phyloP scores from a whole-genome alignment of 2,329 filamentous ascomycete genomes.

The Phialophora chinensis region DNA sequence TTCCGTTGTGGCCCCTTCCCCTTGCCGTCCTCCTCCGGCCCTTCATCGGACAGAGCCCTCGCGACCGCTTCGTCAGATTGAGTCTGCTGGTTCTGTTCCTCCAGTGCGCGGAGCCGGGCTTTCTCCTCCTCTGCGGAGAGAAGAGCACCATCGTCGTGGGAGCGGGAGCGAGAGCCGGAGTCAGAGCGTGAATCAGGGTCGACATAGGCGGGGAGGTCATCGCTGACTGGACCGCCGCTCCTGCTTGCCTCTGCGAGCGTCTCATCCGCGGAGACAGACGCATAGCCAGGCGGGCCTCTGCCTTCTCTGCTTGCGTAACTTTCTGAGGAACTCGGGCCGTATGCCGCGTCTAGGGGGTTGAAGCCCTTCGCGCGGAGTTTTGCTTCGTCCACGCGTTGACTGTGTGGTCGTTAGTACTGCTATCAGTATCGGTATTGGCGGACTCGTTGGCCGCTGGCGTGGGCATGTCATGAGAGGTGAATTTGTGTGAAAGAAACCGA shows the following conservation, averaged over 20 bases:
- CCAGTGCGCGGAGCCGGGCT: conserved; percentile 17
- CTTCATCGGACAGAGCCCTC: conserved; percentile 13
- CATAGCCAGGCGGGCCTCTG: conserved; percentile 22
- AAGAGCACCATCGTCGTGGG: not conserved
- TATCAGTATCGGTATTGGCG: not conserved
- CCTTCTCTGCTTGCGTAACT: conserved; percentile 20
- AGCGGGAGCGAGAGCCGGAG: not conserved
- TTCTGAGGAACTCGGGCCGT: conserved; percentile 23
- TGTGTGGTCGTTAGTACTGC: not conserved
- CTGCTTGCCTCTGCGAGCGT: not conserved
- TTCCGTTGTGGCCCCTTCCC: conserved; percentile 9
- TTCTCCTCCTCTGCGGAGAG: conserved; percentile 20
- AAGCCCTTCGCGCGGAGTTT: conserved; percentile 22
- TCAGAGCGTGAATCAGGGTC: not conserved
- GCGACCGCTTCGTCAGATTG: conserved; percentile 17
- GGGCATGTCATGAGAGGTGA: not conserved
- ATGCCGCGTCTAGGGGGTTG: conserved; percentile 16
- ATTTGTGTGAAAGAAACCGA: not conserved
- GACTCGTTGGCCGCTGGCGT: not conserved
- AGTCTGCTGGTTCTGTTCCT: conserved; percentile 15
- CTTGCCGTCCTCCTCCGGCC: conserved; percentile 7
- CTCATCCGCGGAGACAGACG: not conserved
- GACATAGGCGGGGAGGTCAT: conserved; percentile 10
- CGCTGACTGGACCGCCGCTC: not conserved
- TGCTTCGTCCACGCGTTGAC: conserved; percentile 27